Conservation (phyloP, 192 early-diverging fungal genomes). For the Gryganskiella cystojenkinii region DNA sequence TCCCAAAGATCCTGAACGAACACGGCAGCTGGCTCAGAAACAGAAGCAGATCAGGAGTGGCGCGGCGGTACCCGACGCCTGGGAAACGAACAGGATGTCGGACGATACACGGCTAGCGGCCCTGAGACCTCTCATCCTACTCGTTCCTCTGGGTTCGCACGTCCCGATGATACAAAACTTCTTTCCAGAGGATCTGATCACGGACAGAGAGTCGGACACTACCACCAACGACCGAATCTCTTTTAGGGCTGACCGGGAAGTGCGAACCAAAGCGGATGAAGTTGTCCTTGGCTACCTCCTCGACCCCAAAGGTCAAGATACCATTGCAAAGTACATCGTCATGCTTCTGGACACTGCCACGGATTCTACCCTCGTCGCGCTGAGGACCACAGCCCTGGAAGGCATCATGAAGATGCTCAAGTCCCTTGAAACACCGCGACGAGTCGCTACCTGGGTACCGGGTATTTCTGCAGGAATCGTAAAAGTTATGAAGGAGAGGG, state of each 20-base stretch:
- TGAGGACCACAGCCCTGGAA: slow-evolving; percentile 15
- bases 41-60: background rate
- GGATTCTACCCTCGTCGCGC: slow-evolving; percentile 14
- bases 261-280: slow-evolving; percentile 15
- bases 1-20: background rate
- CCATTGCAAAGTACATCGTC: slow-evolving; percentile 22
- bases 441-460: slow-evolving; percentile 22
- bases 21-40: background rate
- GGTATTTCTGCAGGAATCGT: slow-evolving; percentile 24
- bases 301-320: background rate
- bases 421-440: slow-evolving; percentile 19
- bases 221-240: background rate
- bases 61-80: background rate
- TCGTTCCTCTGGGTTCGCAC: slow-evolving; percentile 13
- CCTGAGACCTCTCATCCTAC: slow-evolving; percentile 21
- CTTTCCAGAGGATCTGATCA: background rate
- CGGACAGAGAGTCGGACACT: background rate
- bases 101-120: slow-evolving; percentile 36
- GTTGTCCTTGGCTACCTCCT: slow-evolving; percentile 12
- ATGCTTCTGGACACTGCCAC: slow-evolving; percentile 21
- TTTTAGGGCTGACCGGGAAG: background rate
- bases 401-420: slow-evolving; percentile 28
- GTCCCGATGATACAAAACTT: background rate
- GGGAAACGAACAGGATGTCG: slow-evolving; percentile 20
- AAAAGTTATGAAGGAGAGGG: slow-evolving; percentile 19